Conservation (phyloP, 331 rosid species). For the Malus hybrid region DNA sequence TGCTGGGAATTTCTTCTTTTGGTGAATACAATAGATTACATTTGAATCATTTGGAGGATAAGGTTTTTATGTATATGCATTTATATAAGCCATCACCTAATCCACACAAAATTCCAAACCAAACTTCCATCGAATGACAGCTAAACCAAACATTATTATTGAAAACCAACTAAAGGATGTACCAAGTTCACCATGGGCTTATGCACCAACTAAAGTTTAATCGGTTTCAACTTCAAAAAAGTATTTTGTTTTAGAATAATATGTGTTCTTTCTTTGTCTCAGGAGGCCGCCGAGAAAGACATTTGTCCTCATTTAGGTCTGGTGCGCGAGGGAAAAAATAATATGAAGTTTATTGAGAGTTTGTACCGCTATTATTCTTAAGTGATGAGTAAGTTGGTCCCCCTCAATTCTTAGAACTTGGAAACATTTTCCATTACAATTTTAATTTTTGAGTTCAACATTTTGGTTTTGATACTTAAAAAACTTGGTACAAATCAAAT, state of each 20-base stretch:
- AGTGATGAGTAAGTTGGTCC: background rate
- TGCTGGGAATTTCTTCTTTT: background rate
- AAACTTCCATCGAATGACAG: constrained; percentile 10
- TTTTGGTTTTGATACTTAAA: constrained; percentile 1
- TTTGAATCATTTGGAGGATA: background rate
- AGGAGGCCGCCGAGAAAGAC: no score
- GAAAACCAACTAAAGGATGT: background rate
- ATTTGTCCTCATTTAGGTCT: no score
- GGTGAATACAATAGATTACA: background rate
- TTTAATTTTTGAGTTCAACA: background rate
- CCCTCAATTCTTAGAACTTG: background rate
- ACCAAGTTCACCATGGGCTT: no score
- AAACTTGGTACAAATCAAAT: constrained; percentile 11
- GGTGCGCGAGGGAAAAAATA: no score
- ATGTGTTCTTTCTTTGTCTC: no score
- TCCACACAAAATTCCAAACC: background rate
- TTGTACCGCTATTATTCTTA: background rate
- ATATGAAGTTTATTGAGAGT: background rate
- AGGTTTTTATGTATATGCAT: background rate
- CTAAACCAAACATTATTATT: background rate
- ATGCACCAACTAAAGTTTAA: no score
- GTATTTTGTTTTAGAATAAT: no score
- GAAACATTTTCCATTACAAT: background rate
- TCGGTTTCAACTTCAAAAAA: no score
- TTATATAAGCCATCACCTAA: background rate